These are phyloP conservation scores for Hyphopichia buzzinii DNA, from an alignment of 1,139 yeast species.

Conservation along the genomic window DNA sequence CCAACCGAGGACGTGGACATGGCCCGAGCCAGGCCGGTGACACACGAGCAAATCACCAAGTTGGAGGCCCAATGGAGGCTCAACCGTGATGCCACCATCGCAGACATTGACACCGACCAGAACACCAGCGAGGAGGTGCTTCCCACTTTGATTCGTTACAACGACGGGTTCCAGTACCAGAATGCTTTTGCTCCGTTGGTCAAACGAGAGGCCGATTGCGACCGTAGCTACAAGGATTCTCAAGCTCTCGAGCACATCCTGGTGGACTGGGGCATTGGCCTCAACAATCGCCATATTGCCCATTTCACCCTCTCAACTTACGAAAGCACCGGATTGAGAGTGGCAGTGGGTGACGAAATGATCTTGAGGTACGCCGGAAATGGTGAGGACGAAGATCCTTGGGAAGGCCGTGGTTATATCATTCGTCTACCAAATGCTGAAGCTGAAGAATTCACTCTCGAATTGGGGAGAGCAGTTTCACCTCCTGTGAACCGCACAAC, in stretches of 20 bases:
- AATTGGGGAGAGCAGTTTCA: constrained; percentile 41
- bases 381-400: constrained; percentile 49
- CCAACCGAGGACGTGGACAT: constrained; percentile 64
- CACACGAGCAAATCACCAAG: constrained; percentile 65
- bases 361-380: constrained; percentile 57
- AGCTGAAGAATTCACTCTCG: constrained; percentile 73
- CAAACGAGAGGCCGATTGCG: constrained; percentile 78
- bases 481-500: constrained; percentile 60
- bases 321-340: constrained; percentile 64
- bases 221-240: constrained; percentile 70
- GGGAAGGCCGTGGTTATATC: constrained; percentile 76
- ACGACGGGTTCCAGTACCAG: constrained; percentile 85
- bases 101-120: constrained; percentile 45
- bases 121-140: constrained; percentile 59
- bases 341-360: constrained; percentile 88
- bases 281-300: constrained; percentile 65
- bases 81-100: constrained; percentile 65
- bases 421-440: constrained; percentile 67
- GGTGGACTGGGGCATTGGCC: constrained; percentile 72
- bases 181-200: constrained; percentile 82
- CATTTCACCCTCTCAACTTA: constrained; percentile 66
- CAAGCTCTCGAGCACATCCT: constrained; percentile 74
- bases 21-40: constrained; percentile 50
- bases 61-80: constrained; percentile 83
- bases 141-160: constrained; percentile 74